Percentiles rank a stretch among this genome's conserved stretches.
phyloP scores from a whole-genome alignment of 2,329 filamentous ascomycete species.

The Fusarium circinatum region DNA sequence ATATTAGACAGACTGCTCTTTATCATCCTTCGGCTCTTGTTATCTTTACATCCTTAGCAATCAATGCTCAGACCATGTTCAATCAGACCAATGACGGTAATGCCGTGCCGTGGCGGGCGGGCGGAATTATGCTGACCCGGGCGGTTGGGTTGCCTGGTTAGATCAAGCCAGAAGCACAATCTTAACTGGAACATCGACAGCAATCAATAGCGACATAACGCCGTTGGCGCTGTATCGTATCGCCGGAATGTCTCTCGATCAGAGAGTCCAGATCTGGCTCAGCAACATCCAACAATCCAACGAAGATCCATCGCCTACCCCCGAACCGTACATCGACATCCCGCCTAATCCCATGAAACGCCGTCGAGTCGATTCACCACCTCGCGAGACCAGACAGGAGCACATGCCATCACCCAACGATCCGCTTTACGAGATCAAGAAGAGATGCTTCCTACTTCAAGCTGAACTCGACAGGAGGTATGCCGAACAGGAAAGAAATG shows the following conservation, averaged over 20 bases:
- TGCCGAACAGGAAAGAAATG: neutral
- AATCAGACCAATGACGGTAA: neutral
- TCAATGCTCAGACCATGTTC: neutral
- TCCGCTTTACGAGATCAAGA: too few relatives aligned
- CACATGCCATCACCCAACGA: neutral
- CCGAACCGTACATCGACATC: rapidly evolving
- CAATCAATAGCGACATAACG: neutral
- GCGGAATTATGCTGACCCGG: neutral
- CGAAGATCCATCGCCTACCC: neutral
- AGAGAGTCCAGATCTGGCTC: neutral
- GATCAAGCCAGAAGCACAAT: neutral
- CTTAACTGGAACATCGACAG: neutral
- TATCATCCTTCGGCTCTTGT: neutral
- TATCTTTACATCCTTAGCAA: neutral
- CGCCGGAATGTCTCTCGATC: neutral
- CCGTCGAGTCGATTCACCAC: neutral
- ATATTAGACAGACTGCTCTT: neutral
- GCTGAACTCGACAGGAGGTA: too few relatives aligned
- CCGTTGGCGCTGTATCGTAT: neutral
- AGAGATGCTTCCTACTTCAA: neutral
- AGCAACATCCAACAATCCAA: neutral
- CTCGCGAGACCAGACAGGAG: neutral
- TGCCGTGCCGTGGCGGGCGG: neutral
- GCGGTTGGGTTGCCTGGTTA: neutral
- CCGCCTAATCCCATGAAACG: neutral